Percentiles rank a stretch among this genome's conserved stretches.
Conservation (phyloP, 176 grass and related monocot species). For the Ampelocalamus luodianensis region DNA sequence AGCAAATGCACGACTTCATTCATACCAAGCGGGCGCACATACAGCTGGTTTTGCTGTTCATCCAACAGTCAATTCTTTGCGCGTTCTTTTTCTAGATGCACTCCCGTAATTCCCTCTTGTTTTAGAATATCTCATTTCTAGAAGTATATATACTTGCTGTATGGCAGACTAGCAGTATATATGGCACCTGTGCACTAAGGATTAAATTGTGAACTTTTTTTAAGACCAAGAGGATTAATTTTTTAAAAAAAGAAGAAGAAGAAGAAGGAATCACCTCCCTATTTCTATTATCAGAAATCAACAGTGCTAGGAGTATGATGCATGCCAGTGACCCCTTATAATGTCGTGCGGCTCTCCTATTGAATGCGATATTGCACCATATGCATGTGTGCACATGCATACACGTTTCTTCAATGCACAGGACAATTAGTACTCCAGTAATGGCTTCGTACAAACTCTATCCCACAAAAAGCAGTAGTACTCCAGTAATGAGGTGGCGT, state of each 20-base stretch:
- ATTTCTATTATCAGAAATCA: too few species aligned
- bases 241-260: too few species aligned
- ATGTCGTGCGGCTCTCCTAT: too few species aligned
- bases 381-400: too few species aligned
- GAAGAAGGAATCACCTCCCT: too few species aligned
- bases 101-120: not conserved
- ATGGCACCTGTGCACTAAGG: too few species aligned
- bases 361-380: too few species aligned
- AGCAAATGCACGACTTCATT: not conserved
- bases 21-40: not conserved
- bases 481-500: not conserved
- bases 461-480: not conserved
- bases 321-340: too few species aligned
- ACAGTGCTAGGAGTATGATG: not conserved
- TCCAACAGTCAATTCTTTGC: not conserved
- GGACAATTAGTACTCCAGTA: too few species aligned
- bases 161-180: too few species aligned
- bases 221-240: not conserved
- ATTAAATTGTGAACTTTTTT: not conserved
- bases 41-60: not conserved
- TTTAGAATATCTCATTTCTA: not conserved
- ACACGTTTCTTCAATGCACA: too few species aligned
- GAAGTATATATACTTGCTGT: not conserved
- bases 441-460: not conserved
- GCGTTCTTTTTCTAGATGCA: not conserved